These are phyloP conservation scores for Ilex aquifolium DNA, from an alignment of 257 asterid species.

Conservation along the genomic window DNA sequence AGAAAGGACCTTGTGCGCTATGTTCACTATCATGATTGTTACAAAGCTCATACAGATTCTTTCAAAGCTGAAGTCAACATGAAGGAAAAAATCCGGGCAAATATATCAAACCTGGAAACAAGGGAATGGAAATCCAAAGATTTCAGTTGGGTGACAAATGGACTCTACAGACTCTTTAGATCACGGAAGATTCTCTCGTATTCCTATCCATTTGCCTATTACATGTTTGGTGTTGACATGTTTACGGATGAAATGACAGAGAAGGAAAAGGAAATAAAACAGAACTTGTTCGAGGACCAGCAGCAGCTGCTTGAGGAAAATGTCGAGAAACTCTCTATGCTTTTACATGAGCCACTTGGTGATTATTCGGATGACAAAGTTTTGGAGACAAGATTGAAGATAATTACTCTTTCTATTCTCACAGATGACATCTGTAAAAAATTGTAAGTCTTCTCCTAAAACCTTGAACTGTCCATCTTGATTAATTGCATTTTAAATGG, in stretches of 20 bases:
- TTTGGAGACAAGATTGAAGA: constrained; percentile 19
- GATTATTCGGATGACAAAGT: constrained; percentile 12
- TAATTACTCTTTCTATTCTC: constrained; percentile 23
- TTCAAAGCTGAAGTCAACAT: constrained; percentile 31
- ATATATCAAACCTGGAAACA: constrained; percentile 19
- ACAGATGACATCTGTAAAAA: constrained; percentile 32
- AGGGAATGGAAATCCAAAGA: constrained; percentile 20
- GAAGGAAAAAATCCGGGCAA: constrained; percentile 21
- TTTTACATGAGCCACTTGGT: constrained; percentile 35
- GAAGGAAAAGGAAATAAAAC: constrained; percentile 38
- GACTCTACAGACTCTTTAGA: constrained; percentile 32
- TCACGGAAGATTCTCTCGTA: constrained; percentile 35
- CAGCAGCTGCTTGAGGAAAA: constrained; percentile 56
- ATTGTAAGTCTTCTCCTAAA: constrained; percentile 27
- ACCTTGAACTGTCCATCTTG: background rate
- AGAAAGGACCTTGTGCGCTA: constrained; percentile 31
- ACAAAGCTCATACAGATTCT: constrained; percentile 44
- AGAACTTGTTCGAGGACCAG: constrained; percentile 56
- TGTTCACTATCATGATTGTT: constrained; percentile 37
- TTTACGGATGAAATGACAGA: constrained; percentile 28
- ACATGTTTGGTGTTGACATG: constrained; percentile 46
- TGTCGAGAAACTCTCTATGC: constrained; percentile 43
- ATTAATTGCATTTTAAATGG: too few relatives aligned
- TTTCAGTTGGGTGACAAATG: constrained; percentile 42
- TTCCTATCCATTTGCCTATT: constrained; percentile 53